Conservation (phyloP, 805 yeast genomes). For the Saturnispora saitoi region DNA sequence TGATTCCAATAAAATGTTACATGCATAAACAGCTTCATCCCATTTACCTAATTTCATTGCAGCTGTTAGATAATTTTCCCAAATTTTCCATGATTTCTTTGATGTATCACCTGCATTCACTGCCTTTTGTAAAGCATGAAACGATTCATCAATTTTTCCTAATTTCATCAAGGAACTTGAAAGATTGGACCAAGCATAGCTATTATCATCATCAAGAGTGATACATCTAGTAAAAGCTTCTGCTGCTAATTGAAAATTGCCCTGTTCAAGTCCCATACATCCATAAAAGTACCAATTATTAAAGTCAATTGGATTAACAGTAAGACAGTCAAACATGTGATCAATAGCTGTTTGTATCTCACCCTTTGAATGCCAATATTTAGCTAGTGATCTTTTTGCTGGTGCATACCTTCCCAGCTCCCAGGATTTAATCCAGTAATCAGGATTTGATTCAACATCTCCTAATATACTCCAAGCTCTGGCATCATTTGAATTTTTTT, state of each 20-base stretch:
- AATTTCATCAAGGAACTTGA: constrained; percentile 66
- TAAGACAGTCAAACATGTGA: constrained; percentile 68
- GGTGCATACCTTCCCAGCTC: constrained; percentile 69
- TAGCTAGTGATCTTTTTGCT: constrained; percentile 79
- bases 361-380: constrained; percentile 49
- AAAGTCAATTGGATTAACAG: constrained; percentile 61
- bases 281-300: constrained; percentile 93
- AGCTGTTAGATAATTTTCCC: constrained; percentile 79
- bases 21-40: constrained; percentile 77
- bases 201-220: constrained; percentile 68
- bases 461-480: constrained; percentile 80
- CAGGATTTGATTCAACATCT: constrained; percentile 71
- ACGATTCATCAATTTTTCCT: constrained; percentile 67
- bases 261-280: constrained; percentile 72
- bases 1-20: constrained; percentile 50
- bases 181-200: constrained; percentile 86
- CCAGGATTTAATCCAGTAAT: constrained; percentile 83
- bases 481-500: constrained; percentile 60
- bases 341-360: constrained; percentile 46
- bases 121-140: constrained; percentile 77
- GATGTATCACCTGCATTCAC: constrained; percentile 55
- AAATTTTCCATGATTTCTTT: constrained; percentile 76
- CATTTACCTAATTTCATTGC: constrained; percentile 80
- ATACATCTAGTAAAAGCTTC: constrained; percentile 92
- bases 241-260: constrained; percentile 67